phyloP scores from a whole-genome alignment of 257 asterid species.

The Gardenia jasminoides region DNA sequence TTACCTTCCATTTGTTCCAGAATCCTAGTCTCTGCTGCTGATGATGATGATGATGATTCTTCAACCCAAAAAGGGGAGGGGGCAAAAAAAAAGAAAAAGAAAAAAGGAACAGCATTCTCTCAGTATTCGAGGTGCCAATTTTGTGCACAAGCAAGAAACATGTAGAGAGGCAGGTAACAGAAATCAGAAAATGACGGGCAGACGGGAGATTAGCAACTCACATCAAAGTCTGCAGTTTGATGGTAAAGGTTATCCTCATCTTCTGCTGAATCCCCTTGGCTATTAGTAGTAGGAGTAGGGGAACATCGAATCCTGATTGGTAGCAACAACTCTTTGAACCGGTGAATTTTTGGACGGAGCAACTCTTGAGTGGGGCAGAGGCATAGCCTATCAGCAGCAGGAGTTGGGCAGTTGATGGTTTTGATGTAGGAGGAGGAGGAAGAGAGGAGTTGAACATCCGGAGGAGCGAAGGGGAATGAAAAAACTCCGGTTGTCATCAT shows the following conservation, averaged over 20 bases:
- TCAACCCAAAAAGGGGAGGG: not conserved
- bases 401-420: not conserved
- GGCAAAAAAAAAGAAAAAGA: not conserved
- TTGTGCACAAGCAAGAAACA: not conserved
- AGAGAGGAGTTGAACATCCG: too few relatives aligned
- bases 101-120: not conserved
- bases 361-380: not conserved
- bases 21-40: slow-evolving; percentile 27
- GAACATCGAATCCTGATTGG: slow-evolving; percentile 11
- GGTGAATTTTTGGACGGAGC: not conserved
- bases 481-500: not conserved
- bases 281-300: slow-evolving; percentile 4
- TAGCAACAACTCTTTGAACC: not conserved
- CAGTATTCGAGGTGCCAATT: not conserved
- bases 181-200: not conserved
- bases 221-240: slow-evolving; percentile 26
- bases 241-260: slow-evolving; percentile 17
- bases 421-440: too few relatives aligned
- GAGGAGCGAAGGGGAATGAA: not conserved
- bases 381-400: not conserved
- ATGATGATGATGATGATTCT: slow-evolving; percentile 29
- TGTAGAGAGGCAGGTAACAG: too few relatives aligned
- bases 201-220: slow-evolving; percentile 10
- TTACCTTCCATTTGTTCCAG: slow-evolving; percentile 53
- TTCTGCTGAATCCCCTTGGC: slow-evolving; percentile 22